These are phyloP conservation scores for Heliamphora pulchella DNA, from an alignment of 179 eudicot species.

Conservation along the genomic window DNA sequence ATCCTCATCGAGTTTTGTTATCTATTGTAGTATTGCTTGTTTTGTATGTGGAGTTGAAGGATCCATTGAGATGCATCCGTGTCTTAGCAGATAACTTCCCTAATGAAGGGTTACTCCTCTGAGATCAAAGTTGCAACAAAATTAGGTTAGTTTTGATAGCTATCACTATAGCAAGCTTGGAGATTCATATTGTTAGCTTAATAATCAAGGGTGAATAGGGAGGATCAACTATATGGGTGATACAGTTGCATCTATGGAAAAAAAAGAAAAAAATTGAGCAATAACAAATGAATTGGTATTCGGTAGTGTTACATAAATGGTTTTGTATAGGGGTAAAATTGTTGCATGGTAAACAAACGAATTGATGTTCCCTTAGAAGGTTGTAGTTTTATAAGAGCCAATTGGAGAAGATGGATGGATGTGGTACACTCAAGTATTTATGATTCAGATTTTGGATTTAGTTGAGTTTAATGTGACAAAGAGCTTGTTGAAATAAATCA, in stretches of 20 bases:
- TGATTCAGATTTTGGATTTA: neutral
- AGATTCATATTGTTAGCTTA: no score
- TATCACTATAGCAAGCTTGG: neutral
- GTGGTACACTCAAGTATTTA: neutral
- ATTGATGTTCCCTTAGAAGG: neutral
- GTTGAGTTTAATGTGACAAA: no score
- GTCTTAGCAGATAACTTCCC: neutral
- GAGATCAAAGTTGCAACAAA: no score
- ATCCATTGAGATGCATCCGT: neutral
- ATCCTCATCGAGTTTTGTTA: neutral
- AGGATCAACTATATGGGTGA: no score
- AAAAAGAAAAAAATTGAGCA: neutral
- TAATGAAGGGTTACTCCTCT: no score
- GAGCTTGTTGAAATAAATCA: neutral
- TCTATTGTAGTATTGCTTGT: neutral
- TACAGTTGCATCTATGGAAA: no score
- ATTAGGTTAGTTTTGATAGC: neutral
- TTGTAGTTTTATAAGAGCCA: neutral
- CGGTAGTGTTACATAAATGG: neutral
- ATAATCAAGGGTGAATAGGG: no score
- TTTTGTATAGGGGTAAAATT: neutral
- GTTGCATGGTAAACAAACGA: neutral
- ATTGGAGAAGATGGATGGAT: neutral
- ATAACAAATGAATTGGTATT: neutral
- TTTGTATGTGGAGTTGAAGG: neutral